phyloP scores from a whole-genome alignment of 352 stramenopile species.

The Chloridella minuta region DNA sequence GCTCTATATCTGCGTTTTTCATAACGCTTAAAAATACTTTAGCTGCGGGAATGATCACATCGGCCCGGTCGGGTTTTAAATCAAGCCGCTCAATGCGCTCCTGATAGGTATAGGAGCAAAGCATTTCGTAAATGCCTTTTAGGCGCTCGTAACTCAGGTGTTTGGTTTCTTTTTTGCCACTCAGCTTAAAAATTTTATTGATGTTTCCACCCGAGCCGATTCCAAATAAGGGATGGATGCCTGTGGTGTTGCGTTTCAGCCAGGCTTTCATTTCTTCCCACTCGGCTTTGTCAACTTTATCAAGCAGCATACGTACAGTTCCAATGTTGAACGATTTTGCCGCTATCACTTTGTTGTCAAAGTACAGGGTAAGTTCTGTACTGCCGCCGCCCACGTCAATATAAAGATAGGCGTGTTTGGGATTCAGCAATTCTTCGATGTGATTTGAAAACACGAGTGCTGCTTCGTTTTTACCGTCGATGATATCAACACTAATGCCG shows the following conservation, averaged over 20 bases:
- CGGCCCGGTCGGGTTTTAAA: background rate
- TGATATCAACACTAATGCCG: background rate
- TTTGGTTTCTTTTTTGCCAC: background rate
- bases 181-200: background rate
- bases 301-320: background rate
- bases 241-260: background rate
- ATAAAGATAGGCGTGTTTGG: background rate
- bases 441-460: background rate
- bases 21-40: background rate
- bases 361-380: background rate
- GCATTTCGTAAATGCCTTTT: background rate
- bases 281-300: background rate
- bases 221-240: background rate
- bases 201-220: background rate
- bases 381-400: background rate
- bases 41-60: background rate
- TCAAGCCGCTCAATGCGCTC: background rate
- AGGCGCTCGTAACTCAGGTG: background rate
- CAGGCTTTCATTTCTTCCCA: background rate
- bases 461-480: background rate
- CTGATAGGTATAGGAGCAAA: background rate
- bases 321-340: background rate
- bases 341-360: background rate
- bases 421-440: background rate
- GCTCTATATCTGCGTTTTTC: background rate